These are phyloP conservation scores for Zygotorulaspora mrakii DNA, from an alignment of 1,139 yeast species.

Conservation along the genomic window DNA sequence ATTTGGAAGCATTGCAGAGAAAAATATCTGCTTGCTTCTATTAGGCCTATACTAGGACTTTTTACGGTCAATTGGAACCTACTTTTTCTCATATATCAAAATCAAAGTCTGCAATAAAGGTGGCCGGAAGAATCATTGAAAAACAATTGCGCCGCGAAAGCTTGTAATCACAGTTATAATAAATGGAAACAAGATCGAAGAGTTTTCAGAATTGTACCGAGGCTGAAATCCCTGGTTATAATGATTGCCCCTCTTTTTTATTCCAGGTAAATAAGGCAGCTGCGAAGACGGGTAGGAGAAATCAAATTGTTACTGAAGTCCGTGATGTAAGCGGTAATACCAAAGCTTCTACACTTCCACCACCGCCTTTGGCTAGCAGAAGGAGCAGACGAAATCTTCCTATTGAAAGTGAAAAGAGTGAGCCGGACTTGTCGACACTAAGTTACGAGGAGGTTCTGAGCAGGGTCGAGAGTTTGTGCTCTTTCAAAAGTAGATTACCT, in stretches of 20 bases:
- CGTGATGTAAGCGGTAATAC: constrained; percentile 27
- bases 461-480: constrained; percentile 18
- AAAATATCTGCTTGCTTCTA: no score
- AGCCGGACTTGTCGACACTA: constrained; percentile 1
- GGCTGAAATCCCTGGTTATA: constrained; percentile 37
- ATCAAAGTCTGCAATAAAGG: no score
- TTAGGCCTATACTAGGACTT: no score
- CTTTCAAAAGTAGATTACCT: constrained; percentile 21
- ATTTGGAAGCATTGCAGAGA: no score
- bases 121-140: no score
- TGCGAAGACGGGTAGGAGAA: constrained; percentile 10
- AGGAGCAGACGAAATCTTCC: constrained; percentile 1
- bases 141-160: no score
- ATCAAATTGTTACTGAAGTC: constrained; percentile 8
- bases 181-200: constrained; percentile 12
- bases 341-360: constrained; percentile 15
- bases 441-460: constrained; percentile 22
- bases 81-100: no score
- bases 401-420: neutral
- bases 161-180: no score
- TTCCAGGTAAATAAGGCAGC: constrained; percentile 25
- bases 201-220: constrained; percentile 37
- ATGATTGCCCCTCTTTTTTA: constrained; percentile 37
- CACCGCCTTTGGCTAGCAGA: constrained; percentile 20
- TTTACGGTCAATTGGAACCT: no score